Evolutionary conservation across 345 rosid species (phyloP), one percentile per base, ranked within the genome.

Genomic region (Hibiscus mutabilis): DNA sequence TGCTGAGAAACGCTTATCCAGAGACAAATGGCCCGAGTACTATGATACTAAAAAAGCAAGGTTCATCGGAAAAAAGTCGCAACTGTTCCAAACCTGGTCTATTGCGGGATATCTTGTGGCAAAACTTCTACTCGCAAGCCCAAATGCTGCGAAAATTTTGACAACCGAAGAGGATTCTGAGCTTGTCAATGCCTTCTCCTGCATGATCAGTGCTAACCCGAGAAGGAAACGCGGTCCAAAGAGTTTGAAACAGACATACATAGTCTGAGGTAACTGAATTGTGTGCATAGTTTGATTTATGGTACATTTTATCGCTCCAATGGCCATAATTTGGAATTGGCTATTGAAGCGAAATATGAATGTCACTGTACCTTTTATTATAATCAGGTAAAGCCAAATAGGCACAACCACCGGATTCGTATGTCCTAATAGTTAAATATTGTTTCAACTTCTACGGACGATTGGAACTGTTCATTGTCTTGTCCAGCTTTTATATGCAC

Each of bases 1-100:
- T 68, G 97, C 91, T 0, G 94, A 88, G 84, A 87, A 81, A 71
- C 81, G 87, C 55, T 71, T 91, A 67, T 79, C 92, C 4, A 56
- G 78, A 70, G 97, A 93, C 82, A 88, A 84, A 69, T 93, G 97
- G 96, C 98, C 98, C 0, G 96, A 93, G 73, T 91, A 93, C 79
- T 93, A 91, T 37, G 97, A 93, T 56, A 87, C 92, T 5, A 88
- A 88, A 70, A 71, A 74, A 61, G 94, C 79, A 69, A 88, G 91
- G 77, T 89, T 93, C 60, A 89, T 91, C 5, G 96, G 98, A 22
- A 93, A 93, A 79, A 97, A 93, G 70, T 81, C 92, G 4, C 86
- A 77, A 4, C 82, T 93, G 27, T 89, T 78, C 81, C 96, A 93
- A 72, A 89, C 97, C 0, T 93, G 97, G 98, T 88, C 98, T 1